Conservation (phyloP, 2,329 filamentous ascomycete genomes). For the Anisogramma anomala region DNA sequence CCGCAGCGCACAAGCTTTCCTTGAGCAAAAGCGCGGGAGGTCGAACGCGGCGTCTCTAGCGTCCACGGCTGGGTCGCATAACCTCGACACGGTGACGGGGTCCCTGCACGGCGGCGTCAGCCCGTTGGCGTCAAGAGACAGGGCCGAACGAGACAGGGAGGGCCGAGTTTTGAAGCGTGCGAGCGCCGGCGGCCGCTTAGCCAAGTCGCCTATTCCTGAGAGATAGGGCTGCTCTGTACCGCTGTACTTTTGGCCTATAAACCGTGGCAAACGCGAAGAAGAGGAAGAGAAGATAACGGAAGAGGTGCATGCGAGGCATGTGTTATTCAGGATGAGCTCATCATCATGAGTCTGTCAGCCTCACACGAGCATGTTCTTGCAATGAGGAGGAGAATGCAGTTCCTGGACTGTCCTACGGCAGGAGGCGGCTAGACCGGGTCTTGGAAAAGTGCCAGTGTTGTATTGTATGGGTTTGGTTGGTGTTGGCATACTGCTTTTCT, state of each 20-base stretch:
- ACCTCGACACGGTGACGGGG: constrained; percentile 46
- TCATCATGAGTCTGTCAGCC: no score
- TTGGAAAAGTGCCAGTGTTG: background rate
- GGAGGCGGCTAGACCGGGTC: background rate
- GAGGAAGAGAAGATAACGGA: background rate
- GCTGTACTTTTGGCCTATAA: constrained; percentile 14
- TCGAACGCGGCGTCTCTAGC: constrained; percentile 22
- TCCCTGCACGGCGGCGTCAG: constrained; percentile 42
- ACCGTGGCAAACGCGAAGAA: constrained; percentile 7
- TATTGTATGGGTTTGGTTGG: background rate
- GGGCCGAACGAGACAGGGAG: constrained; percentile 51
- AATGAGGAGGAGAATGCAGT: no score
- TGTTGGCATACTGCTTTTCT: background rate
- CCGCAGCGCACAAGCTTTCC: constrained; percentile 65
- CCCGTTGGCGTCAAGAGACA: constrained; percentile 28
- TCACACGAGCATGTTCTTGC: no score
- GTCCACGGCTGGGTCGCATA: constrained; percentile 20
- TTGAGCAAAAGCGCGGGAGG: constrained; percentile 62
- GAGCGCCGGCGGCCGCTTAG: constrained; percentile 63
- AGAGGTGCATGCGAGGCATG: constrained; percentile 10
- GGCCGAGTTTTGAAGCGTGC: constrained; percentile 64
- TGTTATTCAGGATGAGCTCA: constrained; percentile 8
- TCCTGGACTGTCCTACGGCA: background rate
- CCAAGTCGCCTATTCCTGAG: constrained; percentile 52
- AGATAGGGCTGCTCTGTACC: constrained; percentile 33